These are phyloP conservation scores for Polygonum maritimum DNA, from an alignment of 148 eudicot species.

Conservation along the genomic window DNA sequence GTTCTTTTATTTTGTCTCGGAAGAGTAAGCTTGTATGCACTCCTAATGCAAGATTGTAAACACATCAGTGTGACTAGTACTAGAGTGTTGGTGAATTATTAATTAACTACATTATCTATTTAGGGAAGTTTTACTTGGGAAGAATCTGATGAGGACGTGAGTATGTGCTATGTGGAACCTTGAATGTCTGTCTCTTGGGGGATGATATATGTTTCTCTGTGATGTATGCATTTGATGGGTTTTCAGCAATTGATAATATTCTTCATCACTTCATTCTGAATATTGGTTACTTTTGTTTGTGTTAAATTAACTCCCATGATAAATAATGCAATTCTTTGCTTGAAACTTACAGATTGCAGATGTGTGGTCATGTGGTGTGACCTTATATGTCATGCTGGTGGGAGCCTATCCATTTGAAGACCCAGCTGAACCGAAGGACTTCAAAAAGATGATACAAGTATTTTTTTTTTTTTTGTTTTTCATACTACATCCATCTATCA, in stretches of 20 bases:
- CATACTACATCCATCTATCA: not conserved
- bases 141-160: not conserved
- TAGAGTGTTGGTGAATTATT: not conserved
- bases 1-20: not conserved
- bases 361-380: conserved; percentile 99
- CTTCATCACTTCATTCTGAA: not conserved
- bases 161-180: too few relatives aligned
- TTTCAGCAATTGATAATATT: not conserved
- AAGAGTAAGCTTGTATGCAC: not conserved
- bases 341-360: conserved; percentile 70
- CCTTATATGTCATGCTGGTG: conserved; percentile 85
- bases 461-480: not conserved
- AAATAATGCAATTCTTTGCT: too few relatives aligned
- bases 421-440: conserved; percentile 79
- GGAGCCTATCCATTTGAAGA: conserved; percentile 95
- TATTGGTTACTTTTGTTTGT: not conserved
- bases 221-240: not conserved
- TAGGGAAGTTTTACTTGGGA: not conserved
- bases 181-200: too few relatives aligned
- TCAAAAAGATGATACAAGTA: conserved; percentile 78
- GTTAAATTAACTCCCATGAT: not conserved
- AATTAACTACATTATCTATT: not conserved
- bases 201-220: not conserved
- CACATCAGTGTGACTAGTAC: not conserved
- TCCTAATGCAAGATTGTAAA: too few relatives aligned